Base-by-base conservation (phyloP, 805 yeast genomes). In the Saccharomycopsis vini region DNA sequence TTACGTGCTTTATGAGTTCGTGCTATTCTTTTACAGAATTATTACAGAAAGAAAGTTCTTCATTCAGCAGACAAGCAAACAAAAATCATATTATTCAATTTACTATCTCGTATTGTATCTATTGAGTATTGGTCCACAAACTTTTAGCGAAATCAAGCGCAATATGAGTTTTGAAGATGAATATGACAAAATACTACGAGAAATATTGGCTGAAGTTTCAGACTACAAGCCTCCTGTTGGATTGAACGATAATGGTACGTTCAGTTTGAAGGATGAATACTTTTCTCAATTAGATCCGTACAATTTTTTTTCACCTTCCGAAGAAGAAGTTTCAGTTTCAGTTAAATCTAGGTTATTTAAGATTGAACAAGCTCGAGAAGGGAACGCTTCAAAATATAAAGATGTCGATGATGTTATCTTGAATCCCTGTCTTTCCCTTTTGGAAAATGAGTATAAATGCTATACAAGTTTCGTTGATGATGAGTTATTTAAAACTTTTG, bases 171-270 rank as follows among this genome's bases (percentile, higher is more conserved):
- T 30, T 15, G 41, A 35, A 10, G 41, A 34, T n/a, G 9, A 22
- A 4, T 31, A 28, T 36, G 16, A 24, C n/a, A 26, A 18, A 13
- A 32, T 38, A 0, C 24, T 43, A 3, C 26, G 58, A 49, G 64
- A 62, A 42, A 57, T 75, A 3, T 64, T 92, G 42, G 62, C 67
- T 29, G 84, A 84, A 52, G 65, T 79, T 23, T 69, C 86, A 1
- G 68, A 61, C 3, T 84, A 69, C 54, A 69, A 70, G 24, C 75
- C 85, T 5, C 92, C 94, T 3, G 67, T 69, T 18, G 85, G 85
- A 2, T 60, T 79, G 34, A 69, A 68, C 30, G 90, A 81, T 54
- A 71, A 75, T 47, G 94, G 94, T 19, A 71, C 72, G 37, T 84
- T 80, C 57, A 62, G 73, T 20, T 63, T 84, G 53, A 81, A 76